These are phyloP conservation scores for Gracilaria caudata DNA, from an alignment of 23 red algal genomes.

Conservation along the genomic window DNA sequence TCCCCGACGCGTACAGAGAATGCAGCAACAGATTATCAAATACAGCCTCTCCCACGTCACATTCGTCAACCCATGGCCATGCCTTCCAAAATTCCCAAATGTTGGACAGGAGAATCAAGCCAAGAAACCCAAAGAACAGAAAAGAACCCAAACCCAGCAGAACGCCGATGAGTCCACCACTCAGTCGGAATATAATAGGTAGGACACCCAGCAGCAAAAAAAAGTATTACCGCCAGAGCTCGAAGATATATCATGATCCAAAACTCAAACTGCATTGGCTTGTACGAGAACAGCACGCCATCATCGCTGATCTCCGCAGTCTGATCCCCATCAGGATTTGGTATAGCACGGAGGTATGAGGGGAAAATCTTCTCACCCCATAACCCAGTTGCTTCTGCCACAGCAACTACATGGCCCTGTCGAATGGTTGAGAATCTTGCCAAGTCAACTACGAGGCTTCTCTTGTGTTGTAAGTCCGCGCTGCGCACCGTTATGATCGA, in stretches of 20 bases:
- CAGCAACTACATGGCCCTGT: not conserved
- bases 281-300: not conserved
- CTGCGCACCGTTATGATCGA: not conserved
- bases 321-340: conserved; percentile 14
- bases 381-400: conserved; percentile 8
- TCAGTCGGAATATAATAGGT: too few species aligned
- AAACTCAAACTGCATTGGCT: not conserved
- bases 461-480: not conserved
- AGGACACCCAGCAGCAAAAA: too few species aligned
- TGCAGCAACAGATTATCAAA: conserved; percentile 40
- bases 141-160: too few species aligned
- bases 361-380: not conserved
- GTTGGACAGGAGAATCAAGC: too few species aligned
- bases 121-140: too few species aligned
- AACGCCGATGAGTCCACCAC: too few species aligned
- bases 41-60: conserved; percentile 23
- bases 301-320: conserved; percentile 4
- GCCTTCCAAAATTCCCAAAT: too few species aligned
- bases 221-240: too few species aligned
- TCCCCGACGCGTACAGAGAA: conserved; percentile 18
- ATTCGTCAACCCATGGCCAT: conserved; percentile 24
- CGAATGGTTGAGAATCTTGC: conserved; percentile 12
- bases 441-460: conserved; percentile 2
- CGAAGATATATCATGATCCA: too few species aligned
- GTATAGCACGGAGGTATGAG: not conserved